These are phyloP conservation scores for Xylariaceae sp. DNA, from an alignment of 2,329 filamentous ascomycete genomes.

Conservation along the genomic window DNA sequence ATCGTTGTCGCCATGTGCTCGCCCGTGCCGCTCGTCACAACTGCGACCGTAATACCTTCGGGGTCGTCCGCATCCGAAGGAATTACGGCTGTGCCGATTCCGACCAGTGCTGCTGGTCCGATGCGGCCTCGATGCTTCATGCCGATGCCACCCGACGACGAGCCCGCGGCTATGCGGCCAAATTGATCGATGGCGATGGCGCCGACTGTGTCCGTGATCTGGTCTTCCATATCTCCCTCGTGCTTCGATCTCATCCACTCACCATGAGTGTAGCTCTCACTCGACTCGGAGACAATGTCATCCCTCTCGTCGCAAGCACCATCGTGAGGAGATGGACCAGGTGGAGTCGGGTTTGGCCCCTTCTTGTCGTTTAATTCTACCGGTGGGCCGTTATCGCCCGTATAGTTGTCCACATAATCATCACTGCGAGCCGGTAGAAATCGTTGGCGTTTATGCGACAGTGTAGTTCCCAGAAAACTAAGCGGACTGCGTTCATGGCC, in stretches of 20 bases:
- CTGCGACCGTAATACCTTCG: slow-evolving; percentile 66
- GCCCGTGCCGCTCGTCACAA: slow-evolving; percentile 88
- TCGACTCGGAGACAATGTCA: not conserved
- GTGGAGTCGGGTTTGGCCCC: not conserved
- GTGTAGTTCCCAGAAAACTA: slow-evolving; percentile 25
- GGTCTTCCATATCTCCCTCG: slow-evolving; percentile 43
- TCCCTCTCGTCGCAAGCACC: slow-evolving; percentile 14
- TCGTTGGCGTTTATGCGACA: slow-evolving; percentile 18
- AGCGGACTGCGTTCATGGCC: slow-evolving; percentile 26
- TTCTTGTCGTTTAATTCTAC: not conserved
- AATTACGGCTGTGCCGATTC: slow-evolving; percentile 85
- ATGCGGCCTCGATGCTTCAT: slow-evolving; percentile 95
- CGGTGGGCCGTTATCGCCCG: not conserved
- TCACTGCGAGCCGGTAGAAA: slow-evolving; percentile 12
- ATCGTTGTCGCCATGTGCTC: slow-evolving; percentile 97
- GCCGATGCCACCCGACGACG: slow-evolving; percentile 94
- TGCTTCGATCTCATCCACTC: not conserved
- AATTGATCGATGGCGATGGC: slow-evolving; percentile 85
- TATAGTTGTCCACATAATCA: slow-evolving; percentile 4
- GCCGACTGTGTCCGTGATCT: slow-evolving; percentile 87
- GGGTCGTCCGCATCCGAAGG: slow-evolving; percentile 67
- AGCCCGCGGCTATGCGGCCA: slow-evolving; percentile 87
- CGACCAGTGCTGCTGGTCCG: slow-evolving; percentile 87
- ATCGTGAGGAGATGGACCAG: slow-evolving; percentile 19
- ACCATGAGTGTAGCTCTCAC: not conserved